These are phyloP conservation scores for Albifimbria verrucaria DNA, from an alignment of 2,329 filamentous ascomycete species.

Conservation along the genomic window DNA sequence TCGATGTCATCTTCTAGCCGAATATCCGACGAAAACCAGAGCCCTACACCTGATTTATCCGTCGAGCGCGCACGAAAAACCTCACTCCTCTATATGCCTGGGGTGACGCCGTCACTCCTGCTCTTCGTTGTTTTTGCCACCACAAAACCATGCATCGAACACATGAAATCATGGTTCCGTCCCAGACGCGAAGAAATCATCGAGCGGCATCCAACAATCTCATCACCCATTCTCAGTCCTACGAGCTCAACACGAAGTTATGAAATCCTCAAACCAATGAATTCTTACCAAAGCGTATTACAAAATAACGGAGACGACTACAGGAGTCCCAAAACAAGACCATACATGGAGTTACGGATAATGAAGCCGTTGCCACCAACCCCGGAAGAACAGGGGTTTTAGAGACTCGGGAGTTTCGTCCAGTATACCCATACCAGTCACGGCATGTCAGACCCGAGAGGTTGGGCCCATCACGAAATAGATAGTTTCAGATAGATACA, in stretches of 20 bases:
- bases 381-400: neutral
- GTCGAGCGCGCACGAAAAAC: slow-evolving; percentile 11
- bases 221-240: neutral
- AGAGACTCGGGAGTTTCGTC: neutral
- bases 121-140: slow-evolving; percentile 13
- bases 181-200: too few relatives aligned
- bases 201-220: neutral
- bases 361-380: neutral
- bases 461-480: too few relatives aligned
- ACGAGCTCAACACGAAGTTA: neutral
- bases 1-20: slow-evolving; percentile 27
- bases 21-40: slow-evolving; percentile 25
- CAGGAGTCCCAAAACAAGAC: neutral
- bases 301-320: neutral
- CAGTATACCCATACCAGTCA: neutral
- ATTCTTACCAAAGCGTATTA: neutral
- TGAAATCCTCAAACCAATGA: neutral
- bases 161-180: slow-evolving; percentile 2
- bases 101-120: slow-evolving; percentile 13
- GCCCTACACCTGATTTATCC: slow-evolving; percentile 29
- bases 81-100: slow-evolving; percentile 20
- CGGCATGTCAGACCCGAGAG: too few relatives aligned
- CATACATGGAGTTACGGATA: neutral
- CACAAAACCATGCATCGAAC: slow-evolving; percentile 9
- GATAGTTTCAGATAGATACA: too few relatives aligned